Evolutionary conservation across 2,329 filamentous ascomycete genomes (phyloP).

Genomic region (Metarhizium guizhouense): DNA sequence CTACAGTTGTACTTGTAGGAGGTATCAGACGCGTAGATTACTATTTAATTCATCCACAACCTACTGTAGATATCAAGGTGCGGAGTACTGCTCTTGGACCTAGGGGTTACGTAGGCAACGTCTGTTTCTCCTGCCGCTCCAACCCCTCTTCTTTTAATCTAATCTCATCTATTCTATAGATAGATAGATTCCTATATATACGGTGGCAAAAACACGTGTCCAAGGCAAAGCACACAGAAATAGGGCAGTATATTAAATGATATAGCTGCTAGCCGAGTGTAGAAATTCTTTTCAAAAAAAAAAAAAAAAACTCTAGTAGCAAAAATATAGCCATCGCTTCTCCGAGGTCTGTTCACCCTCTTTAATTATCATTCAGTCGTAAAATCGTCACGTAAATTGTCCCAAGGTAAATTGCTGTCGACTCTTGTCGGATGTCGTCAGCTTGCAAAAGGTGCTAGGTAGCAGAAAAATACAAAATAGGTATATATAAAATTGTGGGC

Average conservation of each 20-base stretch:
- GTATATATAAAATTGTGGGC: not conserved
- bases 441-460: not conserved
- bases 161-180: not conserved
- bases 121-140: not conserved
- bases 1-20: no score
- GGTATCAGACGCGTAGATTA: no score
- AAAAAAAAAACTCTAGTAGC: conserved; percentile 1
- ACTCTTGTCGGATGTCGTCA: not conserved
- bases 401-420: not conserved
- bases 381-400: conserved; percentile 11
- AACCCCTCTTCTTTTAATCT: not conserved
- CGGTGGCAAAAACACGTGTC: not conserved
- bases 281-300: not conserved
- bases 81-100: no score
- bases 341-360: conserved; percentile 2
- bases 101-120: not conserved
- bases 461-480: not conserved
- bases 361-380: conserved; percentile 5
- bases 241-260: no score
- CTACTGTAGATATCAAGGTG: no score
- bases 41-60: no score
- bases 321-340: conserved; percentile 3
- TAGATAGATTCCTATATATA: not conserved
- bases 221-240: no score
- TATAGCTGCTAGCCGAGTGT: no score